A percentile compares a stretch with the other conserved stretches of the same genome.
Evolutionary conservation across 164 flowering plant species (phyloP).

Genomic region (Vitis vinifera): ASM3070453v1 NC_081811.1:19688501-19689000

Average conservation of each 20-base stretch:
- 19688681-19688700: conserved; percentile 54
- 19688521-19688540: conserved; percentile 10
- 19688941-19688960: too few species aligned
- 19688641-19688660: conserved; percentile 39
- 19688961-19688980: too few species aligned
- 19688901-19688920: conserved; percentile 42
- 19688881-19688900: conserved; percentile 33
- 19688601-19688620: conserved; percentile 62
- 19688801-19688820: conserved; percentile 33
- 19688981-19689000: too few species aligned
- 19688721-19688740: conserved; percentile 59
- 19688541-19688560: background rate
- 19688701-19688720: conserved; percentile 35
- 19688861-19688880: conserved; percentile 38
- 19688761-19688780: conserved; percentile 35
- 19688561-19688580: conserved; percentile 21
- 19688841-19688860: conserved; percentile 30
- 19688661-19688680: conserved; percentile 34
- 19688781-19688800: conserved; percentile 37
- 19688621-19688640: conserved; percentile 52
- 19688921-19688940: conserved; percentile 21
- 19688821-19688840: conserved; percentile 26
- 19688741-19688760: conserved; percentile 40
- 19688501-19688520: background rate
- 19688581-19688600: conserved; percentile 57